Evolutionary conservation across 768 basidiomycete species (phyloP).

Genomic region (Phallus indusiatus): DNA sequence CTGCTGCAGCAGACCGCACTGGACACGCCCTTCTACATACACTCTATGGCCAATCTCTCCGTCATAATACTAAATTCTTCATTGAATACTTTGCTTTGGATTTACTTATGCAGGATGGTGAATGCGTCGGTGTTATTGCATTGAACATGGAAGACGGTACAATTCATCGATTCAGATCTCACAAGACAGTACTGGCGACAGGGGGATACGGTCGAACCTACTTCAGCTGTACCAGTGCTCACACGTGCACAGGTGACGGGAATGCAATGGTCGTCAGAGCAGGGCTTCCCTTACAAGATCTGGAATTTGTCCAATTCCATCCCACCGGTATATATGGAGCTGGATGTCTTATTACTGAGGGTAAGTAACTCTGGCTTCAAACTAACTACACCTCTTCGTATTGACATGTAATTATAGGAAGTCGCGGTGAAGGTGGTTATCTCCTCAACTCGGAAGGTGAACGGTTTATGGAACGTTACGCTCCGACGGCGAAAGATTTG

Average conservation of each 20-base stretch:
- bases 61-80: conserved; percentile 99
- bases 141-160: conserved; percentile 99
- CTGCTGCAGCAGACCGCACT: conserved; percentile 96
- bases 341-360: conserved; percentile 98
- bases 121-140: conserved; percentile 98
- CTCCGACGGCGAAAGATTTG: conserved; percentile 97
- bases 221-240: conserved; percentile 98
- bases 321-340: conserved; percentile 99
- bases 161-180: conserved; percentile 93
- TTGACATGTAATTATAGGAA: conserved; percentile 43
- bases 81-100: conserved; percentile 99
- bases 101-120: conserved; percentile 96
- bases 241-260: conserved; percentile 98
- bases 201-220: conserved; percentile 97
- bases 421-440: conserved; percentile 98
- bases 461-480: conserved; percentile 99
- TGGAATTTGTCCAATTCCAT: conserved; percentile 99
- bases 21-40: conserved; percentile 98
- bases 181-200: conserved; percentile 97
- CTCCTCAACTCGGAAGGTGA: conserved; percentile 97
- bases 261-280: conserved; percentile 98
- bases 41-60: conserved; percentile 96
- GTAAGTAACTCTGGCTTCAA: conserved; percentile 28
- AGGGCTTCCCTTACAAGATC: conserved; percentile 91
- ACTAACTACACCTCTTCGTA: not conserved